A percentile compares a stretch with the other conserved stretches of the same genome.
These are phyloP conservation scores for Begonia fuchsioides DNA, from an alignment of 306 rosid species.

Conservation along the genomic window DNA sequence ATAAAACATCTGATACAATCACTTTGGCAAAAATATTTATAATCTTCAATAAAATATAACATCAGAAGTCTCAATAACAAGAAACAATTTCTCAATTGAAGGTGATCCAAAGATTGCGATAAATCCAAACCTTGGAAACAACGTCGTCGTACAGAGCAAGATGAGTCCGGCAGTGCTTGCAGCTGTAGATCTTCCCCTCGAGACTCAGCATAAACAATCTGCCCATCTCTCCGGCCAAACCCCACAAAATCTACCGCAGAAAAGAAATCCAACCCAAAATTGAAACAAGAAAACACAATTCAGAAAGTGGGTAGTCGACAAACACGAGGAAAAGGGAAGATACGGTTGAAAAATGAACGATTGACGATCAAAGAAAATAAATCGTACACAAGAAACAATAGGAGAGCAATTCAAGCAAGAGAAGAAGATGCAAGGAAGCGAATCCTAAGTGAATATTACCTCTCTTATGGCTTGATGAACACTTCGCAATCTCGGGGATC, in stretches of 20 bases:
- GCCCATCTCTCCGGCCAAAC: constrained; percentile 34
- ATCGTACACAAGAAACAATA: background rate
- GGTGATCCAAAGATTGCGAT: background rate
- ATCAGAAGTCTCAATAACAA: too few relatives aligned
- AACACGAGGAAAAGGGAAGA: background rate
- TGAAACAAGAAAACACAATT: background rate
- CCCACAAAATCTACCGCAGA: background rate
- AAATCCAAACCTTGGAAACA: constrained; percentile 33
- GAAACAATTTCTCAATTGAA: background rate
- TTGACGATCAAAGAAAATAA: background rate
- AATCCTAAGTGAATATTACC: background rate
- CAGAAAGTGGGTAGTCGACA: background rate
- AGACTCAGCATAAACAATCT: constrained; percentile 43
- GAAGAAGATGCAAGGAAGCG: background rate
- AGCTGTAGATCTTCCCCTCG: constrained; percentile 48
- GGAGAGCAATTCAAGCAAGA: background rate
- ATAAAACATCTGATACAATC: too few relatives aligned
- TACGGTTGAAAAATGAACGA: background rate
- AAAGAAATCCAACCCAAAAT: background rate
- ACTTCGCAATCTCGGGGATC: background rate
- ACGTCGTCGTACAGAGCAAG: constrained; percentile 45
- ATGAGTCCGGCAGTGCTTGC: constrained; percentile 56
- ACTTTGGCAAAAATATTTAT: too few relatives aligned
- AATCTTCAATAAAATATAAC: background rate
- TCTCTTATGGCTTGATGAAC: background rate